Evolutionary conservation across 345 rosid species (phyloP).

Genomic region (Eucalyptus lansdowneana): DNA sequence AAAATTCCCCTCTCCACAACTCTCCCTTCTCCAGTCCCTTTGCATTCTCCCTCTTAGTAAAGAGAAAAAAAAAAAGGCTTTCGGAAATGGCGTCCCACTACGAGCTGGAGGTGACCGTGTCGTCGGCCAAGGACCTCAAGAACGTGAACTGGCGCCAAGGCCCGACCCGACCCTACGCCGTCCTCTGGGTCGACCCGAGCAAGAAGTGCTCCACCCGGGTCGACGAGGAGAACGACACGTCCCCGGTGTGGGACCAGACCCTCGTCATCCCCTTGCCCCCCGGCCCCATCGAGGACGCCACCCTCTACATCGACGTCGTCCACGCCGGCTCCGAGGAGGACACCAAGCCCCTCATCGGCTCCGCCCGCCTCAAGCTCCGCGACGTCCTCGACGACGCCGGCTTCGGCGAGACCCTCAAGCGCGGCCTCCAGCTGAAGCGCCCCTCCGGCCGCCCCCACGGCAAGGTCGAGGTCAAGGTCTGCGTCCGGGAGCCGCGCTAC

Average conservation of each 20-base stretch:
- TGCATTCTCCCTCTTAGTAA: neutral
- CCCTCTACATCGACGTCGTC: constrained; percentile 51
- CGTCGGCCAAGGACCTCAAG: constrained; percentile 62
- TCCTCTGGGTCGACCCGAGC: constrained; percentile 57
- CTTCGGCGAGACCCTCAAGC: constrained; percentile 13
- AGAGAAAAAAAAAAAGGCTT: no score
- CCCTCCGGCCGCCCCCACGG: constrained; percentile 94
- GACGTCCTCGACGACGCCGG: constrained; percentile 59
- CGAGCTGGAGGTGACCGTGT: constrained; percentile 43
- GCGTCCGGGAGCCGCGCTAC: constrained; percentile 22
- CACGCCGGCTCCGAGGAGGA: constrained; percentile 57
- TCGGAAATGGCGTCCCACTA: constrained; percentile 13
- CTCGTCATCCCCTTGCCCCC: constrained; percentile 29
- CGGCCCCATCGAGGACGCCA: constrained; percentile 22
- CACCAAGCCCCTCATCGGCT: constrained; percentile 77
- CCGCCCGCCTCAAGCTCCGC: constrained; percentile 42
- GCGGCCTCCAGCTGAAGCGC: constrained; percentile 53
- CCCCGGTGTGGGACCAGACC: constrained; percentile 56
- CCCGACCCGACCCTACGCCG: constrained; percentile 48
- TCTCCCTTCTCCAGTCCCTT: neutral
- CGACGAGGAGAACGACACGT: constrained; percentile 54
- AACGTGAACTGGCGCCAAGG: constrained; percentile 93
- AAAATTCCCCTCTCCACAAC: neutral
- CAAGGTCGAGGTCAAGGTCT: constrained; percentile 45
- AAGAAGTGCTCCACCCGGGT: constrained; percentile 43